These are phyloP conservation scores for Neurospora africana DNA, from an alignment of 495 filamentous ascomycete genomes.

Conservation along the genomic window DNA sequence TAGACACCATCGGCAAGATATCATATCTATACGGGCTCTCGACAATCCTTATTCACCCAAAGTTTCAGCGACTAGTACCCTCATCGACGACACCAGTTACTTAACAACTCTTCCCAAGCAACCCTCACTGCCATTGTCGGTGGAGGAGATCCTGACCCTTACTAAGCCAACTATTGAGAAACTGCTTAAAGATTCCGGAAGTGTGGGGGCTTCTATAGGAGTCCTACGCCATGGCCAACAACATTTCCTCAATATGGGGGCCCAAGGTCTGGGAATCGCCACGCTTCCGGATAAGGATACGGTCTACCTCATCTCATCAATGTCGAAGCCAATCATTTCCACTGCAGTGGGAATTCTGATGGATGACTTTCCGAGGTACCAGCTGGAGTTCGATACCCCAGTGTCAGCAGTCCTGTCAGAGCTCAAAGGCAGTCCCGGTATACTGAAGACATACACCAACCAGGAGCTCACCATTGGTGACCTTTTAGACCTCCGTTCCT, in stretches of 20 bases:
- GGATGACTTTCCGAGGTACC: slow-evolving; percentile 12
- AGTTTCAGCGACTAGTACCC: neutral
- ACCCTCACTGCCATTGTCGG: neutral
- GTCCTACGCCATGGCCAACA: neutral
- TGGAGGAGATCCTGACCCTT: neutral
- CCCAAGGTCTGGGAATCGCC: neutral
- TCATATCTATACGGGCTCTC: neutral
- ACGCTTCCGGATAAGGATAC: slow-evolving; percentile 16
- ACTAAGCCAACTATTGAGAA: neutral
- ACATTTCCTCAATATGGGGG: neutral
- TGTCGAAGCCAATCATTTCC: slow-evolving; percentile 28
- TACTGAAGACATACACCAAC: neutral
- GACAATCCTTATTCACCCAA: neutral
- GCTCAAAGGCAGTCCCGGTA: neutral
- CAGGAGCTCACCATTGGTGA: slow-evolving; percentile 8
- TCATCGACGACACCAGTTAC: neutral
- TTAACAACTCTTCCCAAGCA: neutral
- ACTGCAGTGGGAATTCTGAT: slow-evolving; percentile 26
- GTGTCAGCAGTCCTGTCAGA: slow-evolving; percentile 5
- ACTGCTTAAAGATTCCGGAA: neutral
- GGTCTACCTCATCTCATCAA: slow-evolving; percentile 27
- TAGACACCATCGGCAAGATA: neutral
- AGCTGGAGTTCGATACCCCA: slow-evolving; percentile 9
- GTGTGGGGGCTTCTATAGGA: slow-evolving; percentile 3
- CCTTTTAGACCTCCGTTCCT: slow-evolving; percentile 11